Evolutionary conservation across 2,329 filamentous ascomycete genomes (phyloP), one percentile per base, ranked within the genome.

Genomic region (Ampelomyces quisqualis): DNA sequence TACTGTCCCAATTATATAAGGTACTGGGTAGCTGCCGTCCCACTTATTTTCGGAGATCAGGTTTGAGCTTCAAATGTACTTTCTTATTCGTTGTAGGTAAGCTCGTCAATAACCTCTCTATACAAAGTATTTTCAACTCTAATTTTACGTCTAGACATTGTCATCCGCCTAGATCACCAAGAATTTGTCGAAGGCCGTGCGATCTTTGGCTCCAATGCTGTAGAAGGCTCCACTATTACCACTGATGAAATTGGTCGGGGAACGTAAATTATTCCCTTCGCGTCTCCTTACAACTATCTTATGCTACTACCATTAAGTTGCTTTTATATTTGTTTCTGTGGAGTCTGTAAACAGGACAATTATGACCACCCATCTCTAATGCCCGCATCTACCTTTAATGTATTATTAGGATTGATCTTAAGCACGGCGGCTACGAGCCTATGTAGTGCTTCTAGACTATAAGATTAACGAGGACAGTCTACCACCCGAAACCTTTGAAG

Each of bases 141-240:
- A 21, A 28, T 11, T 10, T 13, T 14, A 7, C 18, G 13, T 18
- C 13, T 10, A 39, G 37, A 86, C 64, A 84, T 81, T 2, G 83
- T 83, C 47, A 77, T 86, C 60, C 67, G 70, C 29, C 64, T 66
- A 22, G 75, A 72, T 2, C 82, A 86, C 65, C 18, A 34, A 1
- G 65, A 67, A 6, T 68, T 68, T 20, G n/a, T n/a, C n/a, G 51
- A 46, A 11, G 58, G 60, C 19, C 58, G 64, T 11, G 64, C 62
- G 7, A 40, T 34, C 7, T 60, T 52, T 45, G 64, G 60, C 5
- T 59, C 43, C 51, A 65, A 66, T 26, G 54, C 58, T 1, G 56
- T 63, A 2, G 47, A 47, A 27, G n/a, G n/a, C n/a, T n/a, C n/a
- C 27, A 35, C 51, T 38, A 33, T 35, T 22, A 40, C 57, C 34